Percentiles rank a stretch among this genome's conserved stretches.
phyloP scores from a whole-genome alignment of 1,284 basidiomycete genomes.

The Ceratobasidium sp. region DNA sequence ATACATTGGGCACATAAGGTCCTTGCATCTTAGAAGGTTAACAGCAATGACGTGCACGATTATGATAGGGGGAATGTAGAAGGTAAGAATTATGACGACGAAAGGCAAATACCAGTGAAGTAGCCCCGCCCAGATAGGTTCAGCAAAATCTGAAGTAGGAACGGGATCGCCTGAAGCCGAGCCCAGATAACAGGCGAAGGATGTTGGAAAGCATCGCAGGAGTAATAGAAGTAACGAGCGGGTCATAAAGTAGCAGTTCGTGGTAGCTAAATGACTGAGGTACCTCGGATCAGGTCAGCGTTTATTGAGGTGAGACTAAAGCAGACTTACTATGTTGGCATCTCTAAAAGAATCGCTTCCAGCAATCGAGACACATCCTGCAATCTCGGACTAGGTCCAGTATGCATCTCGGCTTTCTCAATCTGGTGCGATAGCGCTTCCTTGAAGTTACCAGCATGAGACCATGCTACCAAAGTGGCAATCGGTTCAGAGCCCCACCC shows the following conservation, averaged over 20 bases:
- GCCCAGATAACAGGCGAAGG: conserved; percentile 19
- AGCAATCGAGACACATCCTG: conserved; percentile 9
- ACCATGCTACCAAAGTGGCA: conserved; percentile 10
- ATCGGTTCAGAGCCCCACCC: conserved; percentile 13
- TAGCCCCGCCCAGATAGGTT: conserved; percentile 23
- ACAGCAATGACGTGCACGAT: neutral
- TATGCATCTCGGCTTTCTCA: neutral
- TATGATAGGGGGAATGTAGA: neutral
- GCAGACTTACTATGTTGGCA: conserved; percentile 21
- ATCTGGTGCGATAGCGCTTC: neutral
- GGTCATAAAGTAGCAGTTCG: conserved; percentile 34
- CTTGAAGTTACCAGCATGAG: neutral
- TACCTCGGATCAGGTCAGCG: neutral
- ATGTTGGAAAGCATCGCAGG: conserved; percentile 16
- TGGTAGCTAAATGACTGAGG: conserved; percentile 11
- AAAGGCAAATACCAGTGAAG: conserved; percentile 24
- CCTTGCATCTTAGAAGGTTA: neutral
- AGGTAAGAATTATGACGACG: neutral
- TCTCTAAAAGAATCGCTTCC: conserved; percentile 25
- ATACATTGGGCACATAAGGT: neutral
- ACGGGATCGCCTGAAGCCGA: conserved; percentile 4
- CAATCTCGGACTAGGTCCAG: neutral
- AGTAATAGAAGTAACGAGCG: conserved; percentile 16
- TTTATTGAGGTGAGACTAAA: neutral
- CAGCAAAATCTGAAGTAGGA: conserved; percentile 1